A percentile compares a stretch with the other conserved stretches of the same genome.
These are phyloP conservation scores for Raphanus sativus DNA, from an alignment of 345 rosid genomes.

Conservation along the genomic window DNA sequence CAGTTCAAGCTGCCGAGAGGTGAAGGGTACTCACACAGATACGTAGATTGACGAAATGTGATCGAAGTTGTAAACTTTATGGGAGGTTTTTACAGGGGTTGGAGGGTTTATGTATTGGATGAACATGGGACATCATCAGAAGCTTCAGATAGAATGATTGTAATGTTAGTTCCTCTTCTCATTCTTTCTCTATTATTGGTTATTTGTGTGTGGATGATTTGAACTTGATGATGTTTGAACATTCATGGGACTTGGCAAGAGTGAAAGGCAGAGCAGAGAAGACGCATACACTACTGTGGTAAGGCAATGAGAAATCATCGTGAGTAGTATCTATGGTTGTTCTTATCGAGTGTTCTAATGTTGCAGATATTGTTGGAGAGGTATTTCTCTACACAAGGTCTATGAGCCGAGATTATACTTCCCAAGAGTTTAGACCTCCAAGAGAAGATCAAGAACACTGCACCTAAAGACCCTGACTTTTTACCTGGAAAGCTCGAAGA, in stretches of 20 bases:
- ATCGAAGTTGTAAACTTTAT: neutral
- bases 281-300: constrained; percentile 95
- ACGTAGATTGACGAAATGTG: no score
- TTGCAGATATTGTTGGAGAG: constrained; percentile 84
- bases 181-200: neutral
- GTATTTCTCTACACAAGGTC: constrained; percentile 63
- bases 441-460: constrained; percentile 67
- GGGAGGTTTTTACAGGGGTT: constrained; percentile 62
- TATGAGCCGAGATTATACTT: constrained; percentile 63
- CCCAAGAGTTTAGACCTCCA: constrained; percentile 70
- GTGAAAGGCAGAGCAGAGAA: constrained; percentile 48
- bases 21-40: constrained; percentile 11
- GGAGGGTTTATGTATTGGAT: constrained; percentile 86
- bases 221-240: constrained; percentile 1
- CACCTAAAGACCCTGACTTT: constrained; percentile 52
- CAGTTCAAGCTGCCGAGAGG: constrained; percentile 78
- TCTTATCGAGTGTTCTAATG: neutral
- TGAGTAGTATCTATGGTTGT: neutral
- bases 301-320: constrained; percentile 20
- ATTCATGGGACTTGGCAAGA: constrained; percentile 70
- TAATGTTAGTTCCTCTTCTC: constrained; percentile 47
- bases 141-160: constrained; percentile 66
- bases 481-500: constrained; percentile 38
- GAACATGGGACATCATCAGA: constrained; percentile 83
- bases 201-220: neutral